These are phyloP conservation scores for Hyphopichia khmerensis DNA, from an alignment of 1,139 yeast genomes.

Conservation along the genomic window DNA sequence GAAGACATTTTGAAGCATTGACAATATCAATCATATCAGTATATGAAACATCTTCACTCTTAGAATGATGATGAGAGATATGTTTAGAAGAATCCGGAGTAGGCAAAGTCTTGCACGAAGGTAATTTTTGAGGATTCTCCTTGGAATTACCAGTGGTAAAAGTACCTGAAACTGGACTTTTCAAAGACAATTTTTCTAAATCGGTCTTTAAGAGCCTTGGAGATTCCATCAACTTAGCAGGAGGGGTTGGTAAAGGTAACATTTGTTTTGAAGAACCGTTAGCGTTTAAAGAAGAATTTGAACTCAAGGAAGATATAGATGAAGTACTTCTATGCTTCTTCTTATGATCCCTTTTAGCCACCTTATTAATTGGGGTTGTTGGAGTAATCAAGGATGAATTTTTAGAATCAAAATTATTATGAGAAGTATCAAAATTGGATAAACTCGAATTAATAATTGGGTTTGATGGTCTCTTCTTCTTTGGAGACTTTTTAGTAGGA, in stretches of 20 bases:
- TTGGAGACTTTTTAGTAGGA: not conserved
- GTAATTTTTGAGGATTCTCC: not conserved
- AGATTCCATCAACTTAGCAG: not conserved
- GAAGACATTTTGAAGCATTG: conserved; percentile 42
- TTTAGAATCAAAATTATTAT: not conserved
- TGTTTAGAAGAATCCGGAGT: not conserved
- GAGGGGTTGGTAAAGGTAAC: conserved; percentile 3
- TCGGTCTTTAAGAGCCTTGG: not conserved
- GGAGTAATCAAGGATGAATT: not conserved
- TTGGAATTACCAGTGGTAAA: not conserved
- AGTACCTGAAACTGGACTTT: not conserved
- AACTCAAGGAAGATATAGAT: not conserved
- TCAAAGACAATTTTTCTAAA: not conserved
- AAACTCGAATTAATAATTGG: not conserved
- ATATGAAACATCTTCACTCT: conserved; percentile 1
- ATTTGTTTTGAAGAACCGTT: not conserved
- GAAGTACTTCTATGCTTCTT: conserved; percentile 1
- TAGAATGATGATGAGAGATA: not conserved
- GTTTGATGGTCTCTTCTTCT: not conserved
- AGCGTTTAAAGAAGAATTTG: not conserved
- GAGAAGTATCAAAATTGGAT: not conserved
- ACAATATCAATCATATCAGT: conserved; percentile 34
- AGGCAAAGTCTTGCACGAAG: not conserved
- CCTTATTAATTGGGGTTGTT: not conserved
- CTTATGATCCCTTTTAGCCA: not conserved